phyloP scores from a whole-genome alignment of 306 rosid genomes.

The Canavalia ensiformis region DNA sequence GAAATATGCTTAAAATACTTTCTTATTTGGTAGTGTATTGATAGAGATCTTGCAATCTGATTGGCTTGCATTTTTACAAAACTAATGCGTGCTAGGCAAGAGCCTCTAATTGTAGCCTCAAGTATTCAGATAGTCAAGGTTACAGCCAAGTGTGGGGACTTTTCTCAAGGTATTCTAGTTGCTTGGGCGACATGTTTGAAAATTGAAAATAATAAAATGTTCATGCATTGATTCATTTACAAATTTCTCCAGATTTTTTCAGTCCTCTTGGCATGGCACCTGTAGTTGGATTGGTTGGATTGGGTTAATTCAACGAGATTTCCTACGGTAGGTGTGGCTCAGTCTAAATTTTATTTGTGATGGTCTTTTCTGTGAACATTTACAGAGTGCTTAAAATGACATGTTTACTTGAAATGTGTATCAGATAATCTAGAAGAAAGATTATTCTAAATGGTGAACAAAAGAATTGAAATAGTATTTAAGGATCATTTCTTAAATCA shows the following conservation, averaged over 20 bases:
- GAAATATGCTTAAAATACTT: conserved; percentile 57
- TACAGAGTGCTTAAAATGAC: not conserved
- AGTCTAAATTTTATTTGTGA: not conserved
- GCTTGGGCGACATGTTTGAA: conserved; percentile 4
- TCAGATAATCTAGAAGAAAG: not conserved
- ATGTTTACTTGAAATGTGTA: not conserved
- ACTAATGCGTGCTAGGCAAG: conserved; percentile 90
- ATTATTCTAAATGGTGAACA: not conserved
- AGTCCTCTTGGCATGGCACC: conserved; percentile 96
- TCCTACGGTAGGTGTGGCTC: conserved; percentile 64
- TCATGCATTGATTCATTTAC: conserved; percentile 22
- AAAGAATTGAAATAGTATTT: not conserved
- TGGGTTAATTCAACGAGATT: conserved; percentile 84
- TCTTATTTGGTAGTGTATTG: conserved; percentile 81
- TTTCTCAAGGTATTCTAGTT: conserved; percentile 67
- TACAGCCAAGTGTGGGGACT: conserved; percentile 94
- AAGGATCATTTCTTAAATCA: not conserved
- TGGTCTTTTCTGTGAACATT: not conserved
- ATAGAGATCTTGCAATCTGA: conserved; percentile 80
- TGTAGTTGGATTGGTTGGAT: conserved; percentile 82
- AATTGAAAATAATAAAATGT: not conserved
- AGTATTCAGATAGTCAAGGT: conserved; percentile 83
- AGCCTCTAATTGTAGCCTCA: conserved; percentile 84
- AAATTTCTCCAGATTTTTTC: conserved; percentile 69
- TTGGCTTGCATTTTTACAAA: conserved; percentile 87